Evolutionary conservation across 768 basidiomycete genomes (phyloP), one percentile per base, ranked within the genome.

Genomic region (Boletus vinaceobasis): DNA sequence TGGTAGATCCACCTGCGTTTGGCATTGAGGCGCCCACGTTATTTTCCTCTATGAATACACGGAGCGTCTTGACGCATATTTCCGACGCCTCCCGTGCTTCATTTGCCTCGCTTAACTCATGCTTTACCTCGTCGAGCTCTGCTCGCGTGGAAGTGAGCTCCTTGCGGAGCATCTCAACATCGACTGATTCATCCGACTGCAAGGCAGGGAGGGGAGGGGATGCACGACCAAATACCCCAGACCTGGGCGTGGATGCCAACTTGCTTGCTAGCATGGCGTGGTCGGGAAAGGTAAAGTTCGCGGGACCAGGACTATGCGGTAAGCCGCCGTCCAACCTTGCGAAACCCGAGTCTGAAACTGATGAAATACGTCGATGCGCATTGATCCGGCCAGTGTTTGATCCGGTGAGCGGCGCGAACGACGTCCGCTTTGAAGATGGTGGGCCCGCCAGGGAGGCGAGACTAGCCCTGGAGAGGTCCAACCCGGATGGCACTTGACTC

Each of bases 11-110:
- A 48, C 57, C 17, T 13, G 37, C 39, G 39, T 52, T 57, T 17
- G 65, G 35, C 14, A 60, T 54, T 29, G 67, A 43, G 3, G 61
- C 62, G 9, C 87, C 87, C 46, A 88, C 76, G 53, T 84, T 83
- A 66, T 86, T 84, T 59, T 90, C 84, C 21, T 81, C 82, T 59
- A 92, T 91, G 66, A 88, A 98, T 53, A 85, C 87, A 36, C 93
- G 79, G 40, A 98, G 75, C 0, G 88, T 90, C 51, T 82, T 84
- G 59, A 90, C 84, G 66, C 92, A 94, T 1, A 81, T 81, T 60
- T 98, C 93, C 35, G 88, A 90, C 4, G 95, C 95, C 65, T 92
- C 86, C 45, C 85, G 78, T 3, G 90, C 92, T 70, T 98, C 95
- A 57, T 82, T 86, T 1, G 85, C 78, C 65, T 96, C 93, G 37